Evolutionary conservation across 1,284 basidiomycete genomes (phyloP), one percentile per base, ranked within the genome.

Genomic region (Trametes sp.): DNA sequence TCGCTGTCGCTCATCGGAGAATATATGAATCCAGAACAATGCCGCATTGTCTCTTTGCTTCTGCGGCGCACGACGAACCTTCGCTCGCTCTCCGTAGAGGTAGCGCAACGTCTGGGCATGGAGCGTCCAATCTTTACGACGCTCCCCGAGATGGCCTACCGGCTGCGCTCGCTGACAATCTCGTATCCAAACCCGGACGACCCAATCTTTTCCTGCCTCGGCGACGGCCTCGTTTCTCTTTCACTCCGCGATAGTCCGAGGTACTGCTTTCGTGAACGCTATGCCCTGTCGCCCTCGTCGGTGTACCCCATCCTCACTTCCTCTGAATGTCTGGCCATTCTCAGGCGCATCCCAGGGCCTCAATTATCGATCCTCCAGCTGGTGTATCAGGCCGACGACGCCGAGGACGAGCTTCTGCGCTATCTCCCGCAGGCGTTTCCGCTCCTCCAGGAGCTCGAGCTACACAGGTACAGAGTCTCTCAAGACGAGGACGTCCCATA

Each of bases 371-470:
- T 14, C 10, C 36, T 64, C 36, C 58, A 64, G 45, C 19, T 64
- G 33, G 54, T 56, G 0, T 63, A 63, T 33, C 7, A 38, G 19
- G 57, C 41, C 2, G 62, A 59, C 50, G 48, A 33, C 19, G 49
- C 58, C 8, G 54, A 64, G 28, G 57, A 57, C n/a, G 54, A 52
- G 23, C 62, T 64, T 24, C 50, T 64, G 23, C 49, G 24, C 31
- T 57, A 60, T 38, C 31, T 64, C 21, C 46, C 58, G 1, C 44
- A 42, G 4, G 26, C 58, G 4, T 60, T 53, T 21, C 54, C 54
- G 11, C 36, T 41, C 10, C 62, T 64, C 13, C 41, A 26, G 4
- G 57, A 52, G 8, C 54, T 64, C 23, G 62, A 64, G 36, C 35
- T 64, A 10, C 62, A 60, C 26, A 38, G 62, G 29, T 64, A 64